phyloP scores from a whole-genome alignment of 176 grass and related monocot genomes.

The Triticum turgidum region DNA sequence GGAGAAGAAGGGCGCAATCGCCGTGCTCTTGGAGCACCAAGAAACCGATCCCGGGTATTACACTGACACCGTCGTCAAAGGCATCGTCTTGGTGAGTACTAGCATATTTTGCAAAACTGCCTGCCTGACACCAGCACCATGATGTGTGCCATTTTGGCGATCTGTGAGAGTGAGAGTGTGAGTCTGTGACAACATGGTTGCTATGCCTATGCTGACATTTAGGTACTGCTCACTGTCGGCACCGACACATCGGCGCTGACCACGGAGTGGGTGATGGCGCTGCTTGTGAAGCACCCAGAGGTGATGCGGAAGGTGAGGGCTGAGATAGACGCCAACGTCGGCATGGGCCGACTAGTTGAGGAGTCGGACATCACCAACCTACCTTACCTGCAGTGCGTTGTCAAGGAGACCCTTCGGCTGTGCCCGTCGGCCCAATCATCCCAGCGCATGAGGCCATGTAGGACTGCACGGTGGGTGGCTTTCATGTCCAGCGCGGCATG shows the following conservation, averaged over 20 bases:
- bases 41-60: too few species aligned
- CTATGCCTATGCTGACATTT: too few species aligned
- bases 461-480: constrained; percentile 47
- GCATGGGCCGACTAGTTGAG: constrained; percentile 33
- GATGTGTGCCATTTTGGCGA: too few species aligned
- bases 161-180: too few species aligned
- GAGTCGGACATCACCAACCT: constrained; percentile 51
- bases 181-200: too few species aligned
- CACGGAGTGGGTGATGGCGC: constrained; percentile 66
- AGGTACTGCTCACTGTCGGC: constrained; percentile 38
- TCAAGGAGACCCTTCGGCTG: constrained; percentile 64
- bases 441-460: constrained; percentile 60
- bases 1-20: too few species aligned
- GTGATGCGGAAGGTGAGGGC: constrained; percentile 25
- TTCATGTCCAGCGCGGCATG: constrained; percentile 38
- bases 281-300: constrained; percentile 40
- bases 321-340: constrained; percentile 41
- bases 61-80: too few species aligned
- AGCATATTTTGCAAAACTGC: too few species aligned
- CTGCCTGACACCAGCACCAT: too few species aligned
- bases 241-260: constrained; percentile 56
- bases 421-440: constrained; percentile 40
- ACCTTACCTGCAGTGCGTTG: constrained; percentile 46
- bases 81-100: too few species aligned
- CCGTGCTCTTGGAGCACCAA: too few species aligned